phyloP scores from a whole-genome alignment of 441 rosid genomes.

The Aleurites moluccanus region DNA sequence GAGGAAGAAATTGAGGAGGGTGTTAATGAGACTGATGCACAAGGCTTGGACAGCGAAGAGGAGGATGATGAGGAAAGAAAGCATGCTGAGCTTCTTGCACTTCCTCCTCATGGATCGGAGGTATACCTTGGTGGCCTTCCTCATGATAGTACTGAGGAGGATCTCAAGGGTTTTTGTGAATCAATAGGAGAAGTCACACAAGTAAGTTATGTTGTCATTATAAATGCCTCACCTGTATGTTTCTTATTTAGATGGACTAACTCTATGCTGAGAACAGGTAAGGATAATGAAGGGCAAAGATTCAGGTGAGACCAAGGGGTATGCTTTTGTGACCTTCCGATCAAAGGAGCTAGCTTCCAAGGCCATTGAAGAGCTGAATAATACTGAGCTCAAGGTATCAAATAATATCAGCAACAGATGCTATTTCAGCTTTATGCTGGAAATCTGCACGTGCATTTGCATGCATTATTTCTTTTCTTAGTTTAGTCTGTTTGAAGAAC shows the following conservation, averaged over 20 bases:
- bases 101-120: constrained; percentile 98
- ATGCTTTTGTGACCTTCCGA: constrained; percentile 89
- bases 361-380: constrained; percentile 78
- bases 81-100: constrained; percentile 68
- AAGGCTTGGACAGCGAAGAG: constrained; percentile 30
- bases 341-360: constrained; percentile 76
- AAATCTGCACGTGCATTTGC: not conserved
- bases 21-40: constrained; percentile 29
- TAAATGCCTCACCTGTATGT: constrained; percentile 6
- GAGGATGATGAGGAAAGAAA: constrained; percentile 55
- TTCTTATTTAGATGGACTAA: constrained; percentile 24
- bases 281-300: constrained; percentile 92
- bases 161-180: constrained; percentile 69
- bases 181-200: constrained; percentile 80
- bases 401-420: not conserved
- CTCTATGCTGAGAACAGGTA: constrained; percentile 48
- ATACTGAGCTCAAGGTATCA: constrained; percentile 67
- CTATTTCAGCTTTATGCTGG: constrained; percentile 14
- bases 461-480: not conserved
- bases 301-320: constrained; percentile 75
- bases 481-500: not conserved
- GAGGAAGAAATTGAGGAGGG: too few relatives aligned
- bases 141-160: constrained; percentile 66
- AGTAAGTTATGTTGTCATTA: constrained; percentile 40
- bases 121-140: constrained; percentile 91